These are phyloP conservation scores for Aspergillus nomiae DNA, from an alignment of 2,329 filamentous ascomycete species.

Conservation along the genomic window DNA sequence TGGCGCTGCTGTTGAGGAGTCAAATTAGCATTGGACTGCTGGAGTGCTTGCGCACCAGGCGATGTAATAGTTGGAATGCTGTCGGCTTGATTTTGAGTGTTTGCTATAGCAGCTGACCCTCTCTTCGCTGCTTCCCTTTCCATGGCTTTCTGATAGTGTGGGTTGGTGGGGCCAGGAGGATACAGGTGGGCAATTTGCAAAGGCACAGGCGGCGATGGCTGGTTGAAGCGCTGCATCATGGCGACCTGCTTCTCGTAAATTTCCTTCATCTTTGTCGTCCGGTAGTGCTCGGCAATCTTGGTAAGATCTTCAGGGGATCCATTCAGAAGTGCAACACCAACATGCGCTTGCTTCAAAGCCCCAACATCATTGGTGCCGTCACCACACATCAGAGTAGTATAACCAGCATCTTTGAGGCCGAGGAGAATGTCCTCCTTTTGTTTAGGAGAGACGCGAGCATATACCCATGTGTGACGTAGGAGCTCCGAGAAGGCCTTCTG, in stretches of 20 bases:
- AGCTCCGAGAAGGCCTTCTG: constrained; percentile 75
- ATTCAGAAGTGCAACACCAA: constrained; percentile 94
- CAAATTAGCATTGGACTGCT: constrained; percentile 53
- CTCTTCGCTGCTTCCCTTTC: constrained; percentile 82
- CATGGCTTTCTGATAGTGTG: constrained; percentile 91
- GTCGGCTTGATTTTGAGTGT: constrained; percentile 55
- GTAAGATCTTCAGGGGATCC: constrained; percentile 88
- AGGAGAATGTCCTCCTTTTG: constrained; percentile 99
- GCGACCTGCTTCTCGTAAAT: constrained; percentile 94
- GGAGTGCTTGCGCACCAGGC: constrained; percentile 63
- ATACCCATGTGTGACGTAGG: constrained; percentile 91
- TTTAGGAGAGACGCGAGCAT: constrained; percentile 95
- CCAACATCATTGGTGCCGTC: constrained; percentile 98
- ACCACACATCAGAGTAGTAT: constrained; percentile 98
- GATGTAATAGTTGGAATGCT: constrained; percentile 66
- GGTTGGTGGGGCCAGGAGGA: constrained; percentile 85
- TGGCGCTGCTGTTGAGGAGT: constrained; percentile 55
- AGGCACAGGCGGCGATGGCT: constrained; percentile 90
- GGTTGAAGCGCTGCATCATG: constrained; percentile 94
- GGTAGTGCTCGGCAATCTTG: constrained; percentile 88
- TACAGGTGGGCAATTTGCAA: constrained; percentile 90
- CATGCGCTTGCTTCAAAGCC: constrained; percentile 95
- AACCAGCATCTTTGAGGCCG: constrained; percentile 92
- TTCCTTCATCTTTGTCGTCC: constrained; percentile 97
- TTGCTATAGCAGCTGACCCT: constrained; percentile 61